phyloP scores from a whole-genome alignment of 306 rosid genomes.

The Medicago arabica region DNA sequence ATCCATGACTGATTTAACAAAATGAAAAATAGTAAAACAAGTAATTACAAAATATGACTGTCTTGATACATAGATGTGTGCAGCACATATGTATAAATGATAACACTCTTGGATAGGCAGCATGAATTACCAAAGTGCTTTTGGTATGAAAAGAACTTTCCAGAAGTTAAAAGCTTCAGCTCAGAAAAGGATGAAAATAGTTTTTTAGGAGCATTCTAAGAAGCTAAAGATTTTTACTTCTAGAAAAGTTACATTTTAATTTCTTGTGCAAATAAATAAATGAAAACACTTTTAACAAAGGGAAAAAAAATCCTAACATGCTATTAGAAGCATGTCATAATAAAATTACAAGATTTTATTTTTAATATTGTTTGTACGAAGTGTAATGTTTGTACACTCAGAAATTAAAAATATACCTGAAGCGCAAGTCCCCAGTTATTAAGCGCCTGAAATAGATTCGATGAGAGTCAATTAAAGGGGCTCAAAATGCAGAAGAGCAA shows the following conservation, averaged over 20 bases:
- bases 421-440: slow-evolving; percentile 99
- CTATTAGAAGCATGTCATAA: slow-evolving; percentile 12
- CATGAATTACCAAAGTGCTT: slow-evolving; percentile 3
- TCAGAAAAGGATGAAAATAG: slow-evolving; percentile 9
- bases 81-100: not conserved
- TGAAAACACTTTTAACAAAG: not conserved
- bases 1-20: not conserved
- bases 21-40: not conserved
- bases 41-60: not conserved
- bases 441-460: slow-evolving; percentile 83
- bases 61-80: not conserved
- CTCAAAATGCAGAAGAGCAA: slow-evolving; percentile 30
- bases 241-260: slow-evolving; percentile 16
- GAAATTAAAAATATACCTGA: slow-evolving; percentile 66
- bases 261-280: not conserved
- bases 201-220: not conserved
- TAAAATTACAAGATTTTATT: slow-evolving; percentile 1
- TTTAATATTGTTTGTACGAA: slow-evolving; percentile 13
- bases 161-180: slow-evolving; percentile 11
- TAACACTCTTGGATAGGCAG: not conserved
- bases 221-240: slow-evolving; percentile 19
- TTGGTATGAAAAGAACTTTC: not conserved
- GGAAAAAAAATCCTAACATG: not conserved
- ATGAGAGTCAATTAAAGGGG: slow-evolving; percentile 39
- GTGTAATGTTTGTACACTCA: slow-evolving; percentile 15